Conservation (phyloP, 306 rosid species). For the Trichosanthes truncata region DNA sequence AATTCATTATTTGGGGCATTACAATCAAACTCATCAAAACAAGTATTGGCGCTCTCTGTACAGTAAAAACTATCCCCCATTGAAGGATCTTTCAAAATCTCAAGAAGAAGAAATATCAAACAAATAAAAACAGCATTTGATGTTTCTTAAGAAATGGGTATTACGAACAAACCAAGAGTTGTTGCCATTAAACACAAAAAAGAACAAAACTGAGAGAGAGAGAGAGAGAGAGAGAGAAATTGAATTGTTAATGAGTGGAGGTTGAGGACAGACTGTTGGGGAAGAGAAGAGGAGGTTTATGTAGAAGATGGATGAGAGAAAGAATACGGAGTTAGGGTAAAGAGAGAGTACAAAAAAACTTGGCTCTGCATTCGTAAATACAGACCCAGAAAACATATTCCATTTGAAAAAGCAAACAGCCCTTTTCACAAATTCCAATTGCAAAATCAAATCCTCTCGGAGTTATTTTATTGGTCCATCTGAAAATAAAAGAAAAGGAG, state of each 20-base stretch:
- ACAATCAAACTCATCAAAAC: constrained; percentile 39
- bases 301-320: constrained; percentile 3
- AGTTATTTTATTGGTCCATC: neutral
- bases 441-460: neutral
- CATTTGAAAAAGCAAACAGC: neutral
- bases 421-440: neutral
- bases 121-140: neutral
- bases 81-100: constrained; percentile 22
- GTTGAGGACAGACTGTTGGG: neutral
- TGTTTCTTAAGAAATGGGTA: neutral
- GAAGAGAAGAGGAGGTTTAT: neutral
- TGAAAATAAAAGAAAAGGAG: neutral
- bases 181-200: neutral
- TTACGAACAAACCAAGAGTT: neutral
- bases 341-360: neutral
- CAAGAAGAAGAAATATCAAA: constrained; percentile 20
- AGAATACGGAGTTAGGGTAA: neutral
- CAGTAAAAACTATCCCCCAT: constrained; percentile 46
- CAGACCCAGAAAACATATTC: neutral
- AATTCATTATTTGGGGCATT: constrained; percentile 22
- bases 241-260: neutral
- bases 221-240: neutral
- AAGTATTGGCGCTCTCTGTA: constrained; percentile 25
- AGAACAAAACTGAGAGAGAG: neutral
- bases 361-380: neutral